Percentiles rank a stretch among this genome's conserved stretches.
These are phyloP conservation scores for Umbelopsis sp. DNA, from an alignment of 192 early-diverging fungal species.

Conservation along the genomic window DNA sequence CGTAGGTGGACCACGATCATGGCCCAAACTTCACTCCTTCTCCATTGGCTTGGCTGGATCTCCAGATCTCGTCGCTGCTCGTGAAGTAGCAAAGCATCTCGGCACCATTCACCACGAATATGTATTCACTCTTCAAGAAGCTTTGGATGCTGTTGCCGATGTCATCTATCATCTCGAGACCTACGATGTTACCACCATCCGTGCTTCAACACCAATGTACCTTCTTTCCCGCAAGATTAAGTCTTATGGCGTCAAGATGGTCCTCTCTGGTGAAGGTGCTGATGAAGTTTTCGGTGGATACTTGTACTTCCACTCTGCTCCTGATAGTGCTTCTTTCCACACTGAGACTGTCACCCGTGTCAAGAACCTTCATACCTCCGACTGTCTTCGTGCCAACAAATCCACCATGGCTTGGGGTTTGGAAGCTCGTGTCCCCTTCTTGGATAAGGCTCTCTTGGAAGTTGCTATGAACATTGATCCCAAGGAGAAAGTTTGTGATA, in stretches of 20 bases:
- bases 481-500: slow-evolving; percentile 76
- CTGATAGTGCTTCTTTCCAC: slow-evolving; percentile 80
- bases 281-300: slow-evolving; percentile 99
- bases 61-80: slow-evolving; percentile 90
- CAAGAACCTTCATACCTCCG: slow-evolving; percentile 96
- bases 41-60: slow-evolving; percentile 93
- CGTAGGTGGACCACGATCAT: slow-evolving; percentile 62
- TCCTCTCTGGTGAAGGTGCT: slow-evolving; percentile 92
- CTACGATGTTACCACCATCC: slow-evolving; percentile 98
- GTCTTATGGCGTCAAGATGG: slow-evolving; percentile 99
- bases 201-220: slow-evolving; percentile 99
- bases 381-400: slow-evolving; percentile 98
- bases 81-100: slow-evolving; percentile 88
- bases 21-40: slow-evolving; percentile 96
- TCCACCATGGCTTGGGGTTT: slow-evolving; percentile 99
- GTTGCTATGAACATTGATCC: slow-evolving; percentile 89
- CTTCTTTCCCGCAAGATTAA: slow-evolving; percentile 97
- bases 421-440: slow-evolving; percentile 97
- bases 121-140: slow-evolving; percentile 96
- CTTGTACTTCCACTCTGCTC: slow-evolving; percentile 96
- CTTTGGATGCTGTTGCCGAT: slow-evolving; percentile 91
- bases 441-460: slow-evolving; percentile 92
- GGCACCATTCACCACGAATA: slow-evolving; percentile 94
- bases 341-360: slow-evolving; percentile 89
- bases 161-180: slow-evolving; percentile 98